Evolutionary conservation across 345 rosid species (phyloP).

Genomic region (Lepidium didymum): DNA sequence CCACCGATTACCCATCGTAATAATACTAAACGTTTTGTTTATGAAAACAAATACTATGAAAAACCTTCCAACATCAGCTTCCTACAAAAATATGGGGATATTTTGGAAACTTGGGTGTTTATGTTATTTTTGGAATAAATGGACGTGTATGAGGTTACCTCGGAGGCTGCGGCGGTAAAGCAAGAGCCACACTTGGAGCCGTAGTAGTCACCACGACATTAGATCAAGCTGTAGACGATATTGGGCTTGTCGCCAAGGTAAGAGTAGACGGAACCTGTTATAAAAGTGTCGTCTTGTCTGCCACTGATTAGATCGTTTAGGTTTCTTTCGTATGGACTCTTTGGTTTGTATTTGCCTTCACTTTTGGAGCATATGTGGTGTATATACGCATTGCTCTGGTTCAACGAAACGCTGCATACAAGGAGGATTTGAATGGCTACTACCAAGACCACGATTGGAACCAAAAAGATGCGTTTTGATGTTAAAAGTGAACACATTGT

Average conservation of each 20-base stretch:
- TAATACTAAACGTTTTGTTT: too few species aligned
- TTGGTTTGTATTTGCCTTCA: background rate
- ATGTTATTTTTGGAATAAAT: too few species aligned
- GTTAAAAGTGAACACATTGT: background rate
- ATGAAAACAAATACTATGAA: background rate
- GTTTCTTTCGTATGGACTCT: background rate
- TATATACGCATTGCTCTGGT: background rate
- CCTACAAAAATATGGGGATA: background rate
- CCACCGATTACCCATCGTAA: too few species aligned
- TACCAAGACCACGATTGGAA: background rate
- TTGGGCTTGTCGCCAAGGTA: background rate
- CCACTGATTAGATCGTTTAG: background rate
- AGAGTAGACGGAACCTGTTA: background rate
- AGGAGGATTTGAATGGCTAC: background rate
- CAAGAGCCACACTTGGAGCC: constrained; percentile 9
- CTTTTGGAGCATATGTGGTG: background rate
- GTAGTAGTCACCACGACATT: constrained; percentile 7
- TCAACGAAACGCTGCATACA: background rate
- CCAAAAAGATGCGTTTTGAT: background rate
- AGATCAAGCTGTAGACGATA: background rate
- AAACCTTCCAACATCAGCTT: background rate
- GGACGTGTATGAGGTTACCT: constrained; percentile 5
- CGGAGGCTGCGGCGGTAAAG: background rate
- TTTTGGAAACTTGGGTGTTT: background rate
- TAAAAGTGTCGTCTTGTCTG: background rate